Evolutionary conservation across 441 rosid species (phyloP), one percentile per base, ranked within the genome.

Genomic region (Erodium moschatum): DNA sequence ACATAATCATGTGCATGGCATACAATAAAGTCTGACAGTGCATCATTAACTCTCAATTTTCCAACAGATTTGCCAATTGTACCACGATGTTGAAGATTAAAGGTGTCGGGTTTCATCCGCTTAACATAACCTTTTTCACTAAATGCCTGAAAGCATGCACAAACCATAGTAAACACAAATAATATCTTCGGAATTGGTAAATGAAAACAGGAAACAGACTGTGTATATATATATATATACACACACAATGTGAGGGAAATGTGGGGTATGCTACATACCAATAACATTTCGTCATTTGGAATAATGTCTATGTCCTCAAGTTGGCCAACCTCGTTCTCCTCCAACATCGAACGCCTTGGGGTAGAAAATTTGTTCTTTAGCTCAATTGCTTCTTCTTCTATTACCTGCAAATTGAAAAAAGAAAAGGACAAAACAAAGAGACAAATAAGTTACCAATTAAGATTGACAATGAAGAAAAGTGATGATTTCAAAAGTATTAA

Each of bases 11-110:
- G 98, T 50, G 98, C 89, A 75, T 63, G 92, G 76, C 98, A 93
- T 71, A 90, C 92, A 66, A 87, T 83, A 78, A 87, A 89, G 81
- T 92, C 98, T 54, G 97, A 84, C 98, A 92, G 85, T 44, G 97
- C 74, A 77, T 92, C 98, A 80, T 86, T 92, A 42, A 85, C 78
- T 79, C 96, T 85, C 68, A 93, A 81, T 72, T 89, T 90, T 67
- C 98, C 98, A 75, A 93, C 95, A 79, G 98, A 90, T 86, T 93
- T 93, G 60, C 98, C 98, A 72, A 90, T 79, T 63, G 98, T 93
- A 65, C 96, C 97, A 71, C 98, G 95, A 76, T 82, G 78, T 78
- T 93, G 98, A 76, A 93, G 95, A 86, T 88, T 91, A 75, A 91
- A 93, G 35, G 93, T 89, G 78, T 80, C 78, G 3, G 97, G 84